Percentiles rank a stretch among this genome's conserved stretches.
phyloP scores from a whole-genome alignment of 495 filamentous ascomycete species.

The Tuber melanosporum region DNA sequence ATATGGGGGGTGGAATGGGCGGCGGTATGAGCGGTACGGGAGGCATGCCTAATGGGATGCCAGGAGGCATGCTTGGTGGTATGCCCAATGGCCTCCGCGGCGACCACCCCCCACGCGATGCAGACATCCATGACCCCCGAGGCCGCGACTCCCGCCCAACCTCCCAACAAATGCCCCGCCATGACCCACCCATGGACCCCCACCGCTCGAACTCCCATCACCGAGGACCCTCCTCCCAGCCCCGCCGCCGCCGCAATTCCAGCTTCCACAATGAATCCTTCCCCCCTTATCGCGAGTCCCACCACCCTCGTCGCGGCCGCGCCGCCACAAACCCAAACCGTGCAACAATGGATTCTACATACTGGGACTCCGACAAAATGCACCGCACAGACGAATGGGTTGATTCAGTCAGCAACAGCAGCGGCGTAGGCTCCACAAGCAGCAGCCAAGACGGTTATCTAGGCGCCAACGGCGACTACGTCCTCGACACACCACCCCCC shows the following conservation, averaged over 20 bases:
- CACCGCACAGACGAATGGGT: conserved; percentile 29
- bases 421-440: conserved; percentile 25
- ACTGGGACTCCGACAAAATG: conserved; percentile 27
- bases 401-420: conserved; percentile 32
- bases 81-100: neutral
- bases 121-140: neutral
- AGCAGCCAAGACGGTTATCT: neutral
- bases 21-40: neutral
- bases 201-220: neutral
- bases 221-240: neutral
- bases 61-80: neutral
- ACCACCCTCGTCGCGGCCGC: neutral
- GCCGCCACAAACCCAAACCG: neutral
- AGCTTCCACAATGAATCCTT: neutral
- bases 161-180: neutral
- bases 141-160: neutral
- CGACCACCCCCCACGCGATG: neutral
- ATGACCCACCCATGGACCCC: neutral
- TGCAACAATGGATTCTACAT: conserved; percentile 15
- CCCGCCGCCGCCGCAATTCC: neutral
- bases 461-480: conserved; percentile 18
- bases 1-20: neutral
- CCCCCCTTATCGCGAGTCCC: neutral
- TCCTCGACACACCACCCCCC: conserved; percentile 33
- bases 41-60: neutral